These are phyloP conservation scores for Asterophora parasitica DNA, from an alignment of 768 basidiomycete species.

Conservation along the genomic window DNA sequence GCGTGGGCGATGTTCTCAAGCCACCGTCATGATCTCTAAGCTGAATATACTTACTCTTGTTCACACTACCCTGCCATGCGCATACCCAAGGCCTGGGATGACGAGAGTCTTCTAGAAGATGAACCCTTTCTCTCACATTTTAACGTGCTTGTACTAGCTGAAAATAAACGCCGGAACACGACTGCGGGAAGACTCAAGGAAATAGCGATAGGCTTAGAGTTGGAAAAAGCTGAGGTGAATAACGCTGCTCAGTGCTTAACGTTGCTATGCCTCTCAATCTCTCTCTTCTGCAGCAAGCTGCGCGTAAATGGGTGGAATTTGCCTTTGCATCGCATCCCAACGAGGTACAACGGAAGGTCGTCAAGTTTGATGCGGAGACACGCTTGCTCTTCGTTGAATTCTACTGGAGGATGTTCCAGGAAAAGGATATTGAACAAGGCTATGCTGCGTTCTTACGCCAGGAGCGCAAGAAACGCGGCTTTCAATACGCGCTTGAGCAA, in stretches of 20 bases:
- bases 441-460: slow-evolving; percentile 15
- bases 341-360: not conserved
- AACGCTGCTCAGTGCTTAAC: not conserved
- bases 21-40: no score
- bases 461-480: slow-evolving; percentile 13
- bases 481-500: slow-evolving; percentile 1
- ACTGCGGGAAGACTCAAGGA: slow-evolving; percentile 3
- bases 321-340: slow-evolving; percentile 9
- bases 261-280: not conserved
- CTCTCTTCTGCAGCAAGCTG: slow-evolving; percentile 8
- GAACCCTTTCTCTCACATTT: slow-evolving; percentile 15
- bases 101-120: slow-evolving; percentile 19
- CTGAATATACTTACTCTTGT: not conserved
- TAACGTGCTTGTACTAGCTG: not conserved
- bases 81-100: slow-evolving; percentile 20
- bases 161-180: slow-evolving; percentile 1
- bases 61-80: slow-evolving; percentile 12
- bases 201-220: slow-evolving; percentile 1
- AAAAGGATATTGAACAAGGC: not conserved
- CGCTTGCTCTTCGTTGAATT: slow-evolving; percentile 17
- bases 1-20: no score
- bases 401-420: slow-evolving; percentile 19
- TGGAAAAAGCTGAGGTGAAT: slow-evolving; percentile 3
- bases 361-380: slow-evolving; percentile 8
- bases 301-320: slow-evolving; percentile 11